Evolutionary conservation across 2,329 filamentous ascomycete genomes (phyloP).

Genomic region (Colletotrichum paranaense): DNA sequence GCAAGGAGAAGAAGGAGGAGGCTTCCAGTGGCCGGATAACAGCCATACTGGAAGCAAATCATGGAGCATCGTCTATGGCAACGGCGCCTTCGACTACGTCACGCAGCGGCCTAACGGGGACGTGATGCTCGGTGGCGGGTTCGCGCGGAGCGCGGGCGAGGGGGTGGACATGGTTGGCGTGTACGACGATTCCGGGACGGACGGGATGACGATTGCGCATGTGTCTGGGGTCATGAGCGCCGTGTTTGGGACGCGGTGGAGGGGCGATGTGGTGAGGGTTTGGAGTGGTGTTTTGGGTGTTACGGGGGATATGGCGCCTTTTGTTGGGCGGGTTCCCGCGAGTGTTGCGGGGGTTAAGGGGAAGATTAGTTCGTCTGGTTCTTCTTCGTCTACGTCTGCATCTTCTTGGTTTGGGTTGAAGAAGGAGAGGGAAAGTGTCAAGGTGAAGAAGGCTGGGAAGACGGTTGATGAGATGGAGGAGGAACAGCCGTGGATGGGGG

Average conservation of each 20-base stretch:
- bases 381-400: not conserved
- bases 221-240: conserved; percentile 55
- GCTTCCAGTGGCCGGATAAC: conserved; percentile 45
- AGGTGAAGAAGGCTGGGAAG: not conserved
- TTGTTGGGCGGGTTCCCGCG: conserved; percentile 58
- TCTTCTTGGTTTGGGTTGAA: not conserved
- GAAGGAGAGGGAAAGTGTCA: not conserved
- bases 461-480: not conserved
- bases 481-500: not conserved
- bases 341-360: conserved; percentile 40
- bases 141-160: conserved; percentile 52
- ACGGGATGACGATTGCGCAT: conserved; percentile 51
- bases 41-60: conserved; percentile 55
- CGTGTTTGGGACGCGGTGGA: conserved; percentile 54
- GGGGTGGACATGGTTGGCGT: conserved; percentile 60
- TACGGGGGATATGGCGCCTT: conserved; percentile 60
- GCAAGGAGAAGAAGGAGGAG: not conserved
- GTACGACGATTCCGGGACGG: conserved; percentile 56
- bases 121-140: conserved; percentile 66
- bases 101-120: conserved; percentile 60
- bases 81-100: conserved; percentile 60
- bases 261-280: conserved; percentile 47
- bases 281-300: conserved; percentile 64
- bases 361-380: not conserved
- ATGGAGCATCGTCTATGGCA: conserved; percentile 61